Evolutionary conservation across 192 early-diverging fungal species (phyloP).

Genomic region (Radiomyces spectabilis): DNA sequence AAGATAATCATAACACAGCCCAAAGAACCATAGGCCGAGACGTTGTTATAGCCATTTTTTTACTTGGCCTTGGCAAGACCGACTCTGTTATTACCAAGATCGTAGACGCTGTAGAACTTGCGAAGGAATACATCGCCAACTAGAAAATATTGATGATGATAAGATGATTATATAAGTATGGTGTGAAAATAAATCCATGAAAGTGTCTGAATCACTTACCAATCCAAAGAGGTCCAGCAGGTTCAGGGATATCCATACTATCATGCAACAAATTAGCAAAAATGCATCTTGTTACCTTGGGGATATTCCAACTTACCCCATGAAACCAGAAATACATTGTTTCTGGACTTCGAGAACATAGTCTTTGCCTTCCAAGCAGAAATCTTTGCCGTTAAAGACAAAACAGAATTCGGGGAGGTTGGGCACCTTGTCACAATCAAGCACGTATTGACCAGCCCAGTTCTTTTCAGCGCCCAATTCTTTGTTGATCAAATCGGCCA

Average conservation of each 20-base stretch:
- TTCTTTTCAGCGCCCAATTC: constrained; percentile 91
- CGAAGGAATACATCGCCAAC: constrained; percentile 79
- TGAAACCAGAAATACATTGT: constrained; percentile 75
- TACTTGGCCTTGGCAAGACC: constrained; percentile 42
- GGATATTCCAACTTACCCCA: constrained; percentile 55
- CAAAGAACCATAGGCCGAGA: too few relatives aligned
- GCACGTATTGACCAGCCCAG: constrained; percentile 73
- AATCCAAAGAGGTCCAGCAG: constrained; percentile 76
- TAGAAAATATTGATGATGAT: too few relatives aligned
- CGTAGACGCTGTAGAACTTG: constrained; percentile 72
- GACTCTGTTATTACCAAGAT: constrained; percentile 65
- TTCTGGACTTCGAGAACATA: constrained; percentile 59
- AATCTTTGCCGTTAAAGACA: constrained; percentile 47
- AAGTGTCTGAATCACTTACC: too few relatives aligned
- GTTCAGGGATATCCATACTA: constrained; percentile 71
- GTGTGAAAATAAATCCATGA: too few relatives aligned
- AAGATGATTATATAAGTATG: too few relatives aligned
- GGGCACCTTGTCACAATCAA: constrained; percentile 80
- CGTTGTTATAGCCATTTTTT: too few relatives aligned
- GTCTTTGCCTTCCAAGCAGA: constrained; percentile 51
- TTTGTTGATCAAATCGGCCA: constrained; percentile 87
- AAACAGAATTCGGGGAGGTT: constrained; percentile 73
- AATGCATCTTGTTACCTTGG: neutral
- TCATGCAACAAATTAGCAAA: neutral
- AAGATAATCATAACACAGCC: too few relatives aligned